Evolutionary conservation across 2,329 filamentous ascomycete genomes (phyloP).

Genomic region (Alternaria sp.): DNA sequence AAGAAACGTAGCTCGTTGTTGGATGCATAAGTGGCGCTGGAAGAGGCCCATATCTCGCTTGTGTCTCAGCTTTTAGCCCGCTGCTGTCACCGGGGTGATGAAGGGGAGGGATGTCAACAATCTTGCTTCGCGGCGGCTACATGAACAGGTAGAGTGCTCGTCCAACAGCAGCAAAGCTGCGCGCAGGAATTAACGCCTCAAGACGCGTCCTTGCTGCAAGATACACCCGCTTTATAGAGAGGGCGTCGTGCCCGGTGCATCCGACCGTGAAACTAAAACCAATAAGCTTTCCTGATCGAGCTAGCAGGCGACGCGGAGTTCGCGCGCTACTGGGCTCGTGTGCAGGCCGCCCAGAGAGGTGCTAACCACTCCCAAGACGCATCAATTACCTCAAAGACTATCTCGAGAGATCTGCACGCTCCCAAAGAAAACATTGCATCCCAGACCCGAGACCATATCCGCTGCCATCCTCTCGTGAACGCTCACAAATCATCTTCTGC

Average conservation of each 20-base stretch:
- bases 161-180: not conserved
- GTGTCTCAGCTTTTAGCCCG: conserved; percentile 16
- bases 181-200: not conserved
- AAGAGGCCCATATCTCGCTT: conserved; percentile 16
- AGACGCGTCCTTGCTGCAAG: conserved; percentile 11
- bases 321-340: conserved; percentile 12
- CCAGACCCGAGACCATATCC: not conserved
- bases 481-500: conserved; percentile 15
- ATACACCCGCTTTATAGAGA: conserved; percentile 5
- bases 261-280: conserved; percentile 22
- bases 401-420: conserved; percentile 9
- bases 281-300: conserved; percentile 27
- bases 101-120: not conserved
- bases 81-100: conserved; percentile 13
- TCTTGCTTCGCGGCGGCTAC: not conserved
- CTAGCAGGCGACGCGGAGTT: conserved; percentile 32
- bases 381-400: conserved; percentile 30
- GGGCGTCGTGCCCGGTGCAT: conserved; percentile 12
- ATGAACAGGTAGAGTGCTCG: not conserved
- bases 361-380: conserved; percentile 20
- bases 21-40: conserved; percentile 15
- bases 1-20: conserved; percentile 6
- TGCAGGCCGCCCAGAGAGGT: conserved; percentile 14
- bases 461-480: conserved; percentile 6
- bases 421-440: conserved; percentile 9